Conservation (phyloP, 176 grass and related monocot genomes). For the Paspalum vaginatum region DNA sequence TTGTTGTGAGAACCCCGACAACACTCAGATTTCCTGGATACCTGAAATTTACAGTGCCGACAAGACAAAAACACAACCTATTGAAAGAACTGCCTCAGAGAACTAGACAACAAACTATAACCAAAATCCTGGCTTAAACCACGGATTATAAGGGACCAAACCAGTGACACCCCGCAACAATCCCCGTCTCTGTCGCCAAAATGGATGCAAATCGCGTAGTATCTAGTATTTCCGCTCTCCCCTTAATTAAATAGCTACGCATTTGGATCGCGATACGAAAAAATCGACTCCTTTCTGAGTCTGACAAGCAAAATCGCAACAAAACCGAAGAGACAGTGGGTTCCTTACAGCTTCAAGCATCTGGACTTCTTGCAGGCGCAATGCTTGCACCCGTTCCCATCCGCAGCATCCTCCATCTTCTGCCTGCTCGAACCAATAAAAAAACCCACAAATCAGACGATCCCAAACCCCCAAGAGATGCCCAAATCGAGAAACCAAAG, state of each 20-base stretch:
- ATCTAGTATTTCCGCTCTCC: constrained; percentile 24
- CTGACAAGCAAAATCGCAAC: constrained; percentile 13
- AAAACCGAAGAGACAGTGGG: neutral
- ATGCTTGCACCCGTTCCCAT: constrained; percentile 69
- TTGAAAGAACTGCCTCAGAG: neutral
- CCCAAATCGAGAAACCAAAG: neutral
- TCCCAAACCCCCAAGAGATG: neutral
- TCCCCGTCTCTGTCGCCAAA: neutral
- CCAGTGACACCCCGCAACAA: neutral
- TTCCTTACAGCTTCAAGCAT: constrained; percentile 71
- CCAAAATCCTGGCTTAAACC: neutral
- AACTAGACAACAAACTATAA: neutral
- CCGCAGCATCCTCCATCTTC: constrained; percentile 56
- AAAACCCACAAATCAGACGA: constrained; percentile 30
- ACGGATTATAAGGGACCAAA: constrained; percentile 12
- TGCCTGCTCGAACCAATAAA: constrained; percentile 47
- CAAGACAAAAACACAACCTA: neutral
- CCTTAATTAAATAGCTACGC: neutral
- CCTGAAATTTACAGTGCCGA: neutral
- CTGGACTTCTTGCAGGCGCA: constrained; percentile 74
- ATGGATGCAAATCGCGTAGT: constrained; percentile 17
- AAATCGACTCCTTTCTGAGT: neutral
- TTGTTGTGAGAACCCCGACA: neutral
- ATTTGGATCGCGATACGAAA: neutral
- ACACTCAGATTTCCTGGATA: neutral